These are phyloP conservation scores for Carex pumila DNA, from an alignment of 176 grass and related monocot species.

Conservation along the genomic window DNA sequence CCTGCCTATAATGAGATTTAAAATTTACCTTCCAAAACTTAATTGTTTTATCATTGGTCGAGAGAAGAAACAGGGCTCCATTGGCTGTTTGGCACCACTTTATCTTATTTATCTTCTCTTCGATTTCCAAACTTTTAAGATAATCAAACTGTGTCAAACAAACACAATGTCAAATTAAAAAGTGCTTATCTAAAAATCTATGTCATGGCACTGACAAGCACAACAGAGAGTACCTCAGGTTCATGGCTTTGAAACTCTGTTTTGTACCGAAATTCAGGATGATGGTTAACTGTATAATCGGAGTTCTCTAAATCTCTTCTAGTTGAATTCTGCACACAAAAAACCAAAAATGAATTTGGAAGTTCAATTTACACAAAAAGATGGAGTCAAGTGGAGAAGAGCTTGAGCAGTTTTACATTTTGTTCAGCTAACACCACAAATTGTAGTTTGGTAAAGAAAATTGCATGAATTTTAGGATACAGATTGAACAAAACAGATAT, in stretches of 20 bases:
- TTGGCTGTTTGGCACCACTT: slow-evolving; percentile 82
- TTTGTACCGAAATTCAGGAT: slow-evolving; percentile 93
- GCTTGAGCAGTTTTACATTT: background rate
- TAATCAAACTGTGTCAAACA: slow-evolving; percentile 83
- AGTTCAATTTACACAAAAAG: slow-evolving; percentile 14
- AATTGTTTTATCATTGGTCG: slow-evolving; percentile 97
- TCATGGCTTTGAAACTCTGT: slow-evolving; percentile 99
- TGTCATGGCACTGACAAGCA: background rate
- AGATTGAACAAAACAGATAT: background rate
- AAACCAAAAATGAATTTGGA: slow-evolving; percentile 20
- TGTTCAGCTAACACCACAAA: background rate
- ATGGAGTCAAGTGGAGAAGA: background rate
- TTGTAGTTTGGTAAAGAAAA: background rate
- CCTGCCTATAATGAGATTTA: background rate
- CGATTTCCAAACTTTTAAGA: slow-evolving; percentile 99
- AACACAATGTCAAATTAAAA: slow-evolving; percentile 27
- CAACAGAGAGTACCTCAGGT: slow-evolving; percentile 67
- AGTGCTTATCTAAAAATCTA: slow-evolving; percentile 15
- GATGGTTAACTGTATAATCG: slow-evolving; percentile 63
- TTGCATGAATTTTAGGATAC: background rate
- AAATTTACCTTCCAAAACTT: slow-evolving; percentile 96
- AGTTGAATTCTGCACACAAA: slow-evolving; percentile 36
- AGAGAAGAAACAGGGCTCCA: slow-evolving; percentile 70
- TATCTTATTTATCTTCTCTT: slow-evolving; percentile 99
- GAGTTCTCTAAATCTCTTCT: slow-evolving; percentile 77